Evolutionary conservation across 1,139 yeast genomes (phyloP).

Genomic region (Hansenula sp.): DNA sequence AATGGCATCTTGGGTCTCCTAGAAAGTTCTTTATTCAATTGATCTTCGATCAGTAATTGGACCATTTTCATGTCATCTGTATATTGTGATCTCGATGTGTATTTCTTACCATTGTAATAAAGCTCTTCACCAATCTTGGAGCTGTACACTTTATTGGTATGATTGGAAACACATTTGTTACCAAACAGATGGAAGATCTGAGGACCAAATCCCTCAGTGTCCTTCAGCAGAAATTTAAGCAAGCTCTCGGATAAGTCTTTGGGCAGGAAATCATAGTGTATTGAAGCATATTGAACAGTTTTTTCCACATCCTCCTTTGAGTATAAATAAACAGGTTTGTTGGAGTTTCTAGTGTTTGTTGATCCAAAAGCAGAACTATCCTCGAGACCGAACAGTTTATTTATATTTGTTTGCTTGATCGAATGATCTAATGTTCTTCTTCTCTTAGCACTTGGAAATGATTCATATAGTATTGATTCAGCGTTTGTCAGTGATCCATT

Average conservation of each 20-base stretch:
- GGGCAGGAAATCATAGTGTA: constrained; percentile 51
- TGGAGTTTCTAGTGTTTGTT: constrained; percentile 15
- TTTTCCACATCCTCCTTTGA: constrained; percentile 40
- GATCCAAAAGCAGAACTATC: constrained; percentile 3
- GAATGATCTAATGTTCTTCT: constrained; percentile 13
- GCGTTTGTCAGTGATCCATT: constrained; percentile 35
- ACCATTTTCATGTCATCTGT: constrained; percentile 37
- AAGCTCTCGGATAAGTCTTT: constrained; percentile 40
- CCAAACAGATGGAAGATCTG: constrained; percentile 58
- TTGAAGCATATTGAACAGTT: constrained; percentile 43
- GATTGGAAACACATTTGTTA: constrained; percentile 52
- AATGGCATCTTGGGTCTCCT: constrained; percentile 27
- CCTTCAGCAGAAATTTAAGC: constrained; percentile 37
- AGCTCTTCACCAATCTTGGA: constrained; percentile 22
- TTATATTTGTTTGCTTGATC: constrained; percentile 22
- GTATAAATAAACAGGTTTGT: constrained; percentile 28
- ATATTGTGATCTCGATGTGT: constrained; percentile 27
- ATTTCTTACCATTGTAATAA: constrained; percentile 36
- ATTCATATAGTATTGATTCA: constrained; percentile 28
- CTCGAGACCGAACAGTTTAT: constrained; percentile 10
- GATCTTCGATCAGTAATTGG: constrained; percentile 37
- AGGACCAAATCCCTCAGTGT: constrained; percentile 34
- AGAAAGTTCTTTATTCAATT: constrained; percentile 35
- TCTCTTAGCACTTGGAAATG: constrained; percentile 16
- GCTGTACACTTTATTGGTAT: constrained; percentile 32